phyloP scores from a whole-genome alignment of 2,329 filamentous ascomycete genomes.

The Neofusicoccum sp. region DNA sequence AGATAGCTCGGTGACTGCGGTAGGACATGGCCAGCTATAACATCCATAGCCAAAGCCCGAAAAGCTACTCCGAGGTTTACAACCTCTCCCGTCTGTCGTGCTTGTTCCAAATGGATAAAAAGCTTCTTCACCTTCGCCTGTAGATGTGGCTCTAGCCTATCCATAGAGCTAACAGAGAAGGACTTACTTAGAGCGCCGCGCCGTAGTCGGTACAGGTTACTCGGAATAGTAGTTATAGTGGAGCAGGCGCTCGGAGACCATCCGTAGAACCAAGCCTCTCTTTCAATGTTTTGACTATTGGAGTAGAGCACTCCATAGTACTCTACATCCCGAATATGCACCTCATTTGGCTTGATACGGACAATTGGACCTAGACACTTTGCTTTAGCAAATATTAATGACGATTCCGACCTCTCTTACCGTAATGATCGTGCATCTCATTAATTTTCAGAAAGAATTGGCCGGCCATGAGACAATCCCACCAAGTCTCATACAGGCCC shows the following conservation, averaged over 20 bases:
- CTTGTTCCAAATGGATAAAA: constrained; percentile 12
- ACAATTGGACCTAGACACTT: constrained; percentile 32
- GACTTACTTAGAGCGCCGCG: constrained; percentile 20
- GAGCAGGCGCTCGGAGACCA: not conserved
- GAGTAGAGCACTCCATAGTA: constrained; percentile 27
- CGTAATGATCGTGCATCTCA: constrained; percentile 11
- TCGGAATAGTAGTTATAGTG: not conserved
- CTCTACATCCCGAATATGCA: constrained; percentile 31
- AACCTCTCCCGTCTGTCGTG: not conserved
- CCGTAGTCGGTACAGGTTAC: constrained; percentile 28
- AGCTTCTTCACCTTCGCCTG: constrained; percentile 23
- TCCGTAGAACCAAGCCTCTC: constrained; percentile 23
- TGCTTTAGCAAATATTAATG: not conserved
- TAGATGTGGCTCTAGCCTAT: constrained; percentile 15
- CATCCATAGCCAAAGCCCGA: not conserved
- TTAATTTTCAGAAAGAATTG: not conserved
- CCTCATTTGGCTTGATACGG: constrained; percentile 37
- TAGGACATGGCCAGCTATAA: not conserved
- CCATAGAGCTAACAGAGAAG: constrained; percentile 23
- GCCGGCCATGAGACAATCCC: constrained; percentile 13
- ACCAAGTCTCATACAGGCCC: constrained; percentile 18
- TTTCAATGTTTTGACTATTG: constrained; percentile 12
- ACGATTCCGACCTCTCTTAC: not conserved
- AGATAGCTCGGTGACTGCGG: not conserved
- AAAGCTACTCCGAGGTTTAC: not conserved